A percentile compares a stretch with the other conserved stretches of the same genome.
Conservation (phyloP, 1,139 yeast genomes). For the Hemisphaericaspora xylofermentans region DNA sequence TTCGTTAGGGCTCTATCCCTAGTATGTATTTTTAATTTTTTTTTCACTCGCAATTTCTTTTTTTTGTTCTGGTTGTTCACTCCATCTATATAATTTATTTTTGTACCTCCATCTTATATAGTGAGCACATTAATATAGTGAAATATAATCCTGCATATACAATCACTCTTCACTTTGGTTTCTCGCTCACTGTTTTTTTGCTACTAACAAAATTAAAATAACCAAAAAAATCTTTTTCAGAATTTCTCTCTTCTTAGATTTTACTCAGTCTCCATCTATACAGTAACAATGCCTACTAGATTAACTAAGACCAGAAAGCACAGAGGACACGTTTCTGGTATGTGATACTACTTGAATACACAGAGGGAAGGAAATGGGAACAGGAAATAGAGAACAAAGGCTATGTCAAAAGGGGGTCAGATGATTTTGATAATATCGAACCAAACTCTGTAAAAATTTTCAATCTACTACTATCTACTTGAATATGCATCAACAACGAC, state of each 20-base stretch:
- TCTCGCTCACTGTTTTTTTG: background rate
- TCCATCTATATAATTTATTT: too few relatives aligned
- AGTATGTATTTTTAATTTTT: background rate
- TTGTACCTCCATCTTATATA: too few relatives aligned
- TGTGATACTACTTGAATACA: conserved; percentile 32
- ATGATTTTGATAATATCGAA: background rate
- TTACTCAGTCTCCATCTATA: conserved; percentile 6
- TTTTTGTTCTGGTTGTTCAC: background rate
- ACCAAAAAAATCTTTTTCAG: conserved; percentile 11
- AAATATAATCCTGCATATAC: conserved; percentile 3
- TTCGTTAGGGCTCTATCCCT: conserved; percentile 14
- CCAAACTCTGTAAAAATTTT: background rate
- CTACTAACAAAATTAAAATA: background rate
- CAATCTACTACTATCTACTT: background rate
- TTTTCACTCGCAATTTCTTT: background rate
- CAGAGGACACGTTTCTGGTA: conserved; percentile 99
- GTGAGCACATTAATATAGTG: background rate
- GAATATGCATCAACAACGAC: background rate
- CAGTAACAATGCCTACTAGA: conserved; percentile 93
- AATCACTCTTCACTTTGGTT: background rate
- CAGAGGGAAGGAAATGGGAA: background rate
- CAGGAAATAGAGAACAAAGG: background rate
- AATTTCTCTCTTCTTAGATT: conserved; percentile 7
- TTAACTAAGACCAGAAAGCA: conserved; percentile 99
- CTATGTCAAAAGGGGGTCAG: too few relatives aligned